phyloP scores from a whole-genome alignment of 2,329 filamentous ascomycete genomes.

The Metarhizium album region DNA sequence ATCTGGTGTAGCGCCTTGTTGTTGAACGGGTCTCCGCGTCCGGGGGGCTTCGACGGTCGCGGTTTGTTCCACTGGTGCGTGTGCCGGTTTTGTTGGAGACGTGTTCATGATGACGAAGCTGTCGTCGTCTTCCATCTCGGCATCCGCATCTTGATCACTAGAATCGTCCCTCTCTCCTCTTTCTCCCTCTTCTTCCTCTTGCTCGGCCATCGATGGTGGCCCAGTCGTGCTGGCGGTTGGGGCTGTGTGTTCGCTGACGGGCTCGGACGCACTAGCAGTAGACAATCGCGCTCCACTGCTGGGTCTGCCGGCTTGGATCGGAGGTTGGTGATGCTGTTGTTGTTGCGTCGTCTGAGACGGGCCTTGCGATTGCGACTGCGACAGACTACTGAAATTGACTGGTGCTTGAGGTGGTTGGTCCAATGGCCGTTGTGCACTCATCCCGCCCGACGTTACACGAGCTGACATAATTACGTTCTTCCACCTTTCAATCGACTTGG shows the following conservation, averaged over 20 bases:
- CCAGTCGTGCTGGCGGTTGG: slow-evolving; percentile 23
- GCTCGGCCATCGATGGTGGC: slow-evolving; percentile 32
- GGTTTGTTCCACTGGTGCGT: slow-evolving; percentile 28
- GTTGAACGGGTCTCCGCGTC: slow-evolving; percentile 27
- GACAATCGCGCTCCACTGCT: slow-evolving; percentile 18
- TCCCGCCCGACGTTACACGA: slow-evolving; percentile 30
- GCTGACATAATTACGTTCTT: slow-evolving; percentile 47
- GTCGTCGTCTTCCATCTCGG: slow-evolving; percentile 49
- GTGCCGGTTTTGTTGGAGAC: slow-evolving; percentile 25
- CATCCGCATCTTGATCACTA: slow-evolving; percentile 32
- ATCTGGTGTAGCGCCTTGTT: slow-evolving; percentile 17
- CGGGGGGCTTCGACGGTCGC: slow-evolving; percentile 33
- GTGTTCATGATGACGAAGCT: slow-evolving; percentile 40
- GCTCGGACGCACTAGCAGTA: slow-evolving; percentile 24
- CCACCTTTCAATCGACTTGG: slow-evolving; percentile 50
- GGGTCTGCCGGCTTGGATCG: slow-evolving; percentile 1
- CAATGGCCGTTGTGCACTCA: slow-evolving; percentile 40
- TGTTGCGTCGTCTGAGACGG: slow-evolving; percentile 15
- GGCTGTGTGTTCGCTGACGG: slow-evolving; percentile 23
- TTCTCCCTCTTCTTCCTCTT: slow-evolving; percentile 15
- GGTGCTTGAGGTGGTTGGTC: slow-evolving; percentile 22
- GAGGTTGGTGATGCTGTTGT: slow-evolving; percentile 11
- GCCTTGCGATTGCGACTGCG: slow-evolving; percentile 13
- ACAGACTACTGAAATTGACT: slow-evolving; percentile 11
- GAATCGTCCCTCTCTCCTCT: slow-evolving; percentile 12